phyloP scores from a whole-genome alignment of 495 filamentous ascomycete genomes.

The Collariella sp. region DNA sequence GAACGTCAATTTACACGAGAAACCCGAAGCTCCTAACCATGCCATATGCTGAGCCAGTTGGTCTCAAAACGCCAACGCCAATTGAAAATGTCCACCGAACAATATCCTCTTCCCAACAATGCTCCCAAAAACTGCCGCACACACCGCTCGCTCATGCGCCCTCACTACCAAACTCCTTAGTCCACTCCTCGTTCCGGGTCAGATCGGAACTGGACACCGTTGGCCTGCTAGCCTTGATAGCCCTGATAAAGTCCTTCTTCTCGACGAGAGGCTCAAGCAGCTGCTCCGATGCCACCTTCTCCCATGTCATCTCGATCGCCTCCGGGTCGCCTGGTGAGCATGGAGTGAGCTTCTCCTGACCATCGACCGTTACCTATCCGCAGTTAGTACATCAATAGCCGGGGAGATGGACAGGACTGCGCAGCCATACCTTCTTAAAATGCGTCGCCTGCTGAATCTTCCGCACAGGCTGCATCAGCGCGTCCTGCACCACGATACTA shows the following conservation, averaged over 20 bases:
- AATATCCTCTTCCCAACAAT: neutral
- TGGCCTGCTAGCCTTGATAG: slow-evolving; percentile 75
- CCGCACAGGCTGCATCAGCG: slow-evolving; percentile 92
- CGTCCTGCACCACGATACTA: slow-evolving; percentile 91
- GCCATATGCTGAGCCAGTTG: slow-evolving; percentile 10
- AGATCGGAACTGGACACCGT: slow-evolving; percentile 85
- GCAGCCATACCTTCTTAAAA: slow-evolving; percentile 72
- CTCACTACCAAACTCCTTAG: slow-evolving; percentile 92
- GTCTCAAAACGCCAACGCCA: slow-evolving; percentile 24
- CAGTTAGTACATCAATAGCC: too few species aligned
- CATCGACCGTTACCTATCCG: slow-evolving; percentile 66
- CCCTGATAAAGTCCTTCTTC: slow-evolving; percentile 90
- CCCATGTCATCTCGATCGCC: slow-evolving; percentile 91
- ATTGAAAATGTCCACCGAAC: slow-evolving; percentile 10
- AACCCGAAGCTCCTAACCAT: neutral
- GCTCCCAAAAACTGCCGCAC: neutral
- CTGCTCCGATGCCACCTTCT: slow-evolving; percentile 67
- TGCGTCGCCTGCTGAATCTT: slow-evolving; percentile 98
- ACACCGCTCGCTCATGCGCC: slow-evolving; percentile 40
- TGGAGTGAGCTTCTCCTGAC: slow-evolving; percentile 71
- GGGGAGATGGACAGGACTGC: neutral
- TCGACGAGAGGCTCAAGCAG: slow-evolving; percentile 79
- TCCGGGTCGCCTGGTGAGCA: slow-evolving; percentile 85
- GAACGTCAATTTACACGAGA: slow-evolving; percentile 1
- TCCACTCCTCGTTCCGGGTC: slow-evolving; percentile 83